Evolutionary conservation across 345 rosid species (phyloP), one percentile per base, ranked within the genome.

Genomic region (Sonneratia caseolaris): DNA sequence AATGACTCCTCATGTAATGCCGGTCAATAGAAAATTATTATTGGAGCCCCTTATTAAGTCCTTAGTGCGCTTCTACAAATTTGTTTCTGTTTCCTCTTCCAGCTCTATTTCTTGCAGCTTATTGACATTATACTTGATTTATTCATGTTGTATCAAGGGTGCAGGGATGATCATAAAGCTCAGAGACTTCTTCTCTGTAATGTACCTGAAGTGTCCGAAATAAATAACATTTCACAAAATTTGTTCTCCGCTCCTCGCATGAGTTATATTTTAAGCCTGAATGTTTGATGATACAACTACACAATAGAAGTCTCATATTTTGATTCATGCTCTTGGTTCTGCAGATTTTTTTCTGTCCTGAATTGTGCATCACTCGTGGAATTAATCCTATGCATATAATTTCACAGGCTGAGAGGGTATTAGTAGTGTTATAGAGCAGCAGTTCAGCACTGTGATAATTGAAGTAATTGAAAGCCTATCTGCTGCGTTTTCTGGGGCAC

Each of bases 401-500:
- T 4, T 3, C 7, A 22, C 68, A 37, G 68, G 45, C 12, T 37
- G 68, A 12, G 68, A 66, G 22, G 45, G 68, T 4, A 42, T 0
- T 37, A 38, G 68, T 36, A 37, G 19, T 18, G 45, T 36, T 21
- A 36, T 37, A 8, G 68, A 66, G 68, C 9, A 37, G 16, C 45
- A 35, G 35, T 42, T 66, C 6, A 66, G 45, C 68, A 66, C 37
- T 3, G 22, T 16, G 10, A 66, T 18, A 37, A 66, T 38, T 37
- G 68, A 37, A 66, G 88, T 74, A 91, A 91, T 93, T 74, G 80
- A 76, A 3, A 92, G 98, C 71, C 97, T 85, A 12, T 82, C 67
- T 37, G 73, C 76, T 69, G 96, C 85, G 0, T 88, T 78, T 70
- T 94, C 96, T 76, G 91, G 97, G 47, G 85, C 98, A 70, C 98